Conservation (phyloP, 345 rosid species). For the Pistacia integerrima region DNA sequence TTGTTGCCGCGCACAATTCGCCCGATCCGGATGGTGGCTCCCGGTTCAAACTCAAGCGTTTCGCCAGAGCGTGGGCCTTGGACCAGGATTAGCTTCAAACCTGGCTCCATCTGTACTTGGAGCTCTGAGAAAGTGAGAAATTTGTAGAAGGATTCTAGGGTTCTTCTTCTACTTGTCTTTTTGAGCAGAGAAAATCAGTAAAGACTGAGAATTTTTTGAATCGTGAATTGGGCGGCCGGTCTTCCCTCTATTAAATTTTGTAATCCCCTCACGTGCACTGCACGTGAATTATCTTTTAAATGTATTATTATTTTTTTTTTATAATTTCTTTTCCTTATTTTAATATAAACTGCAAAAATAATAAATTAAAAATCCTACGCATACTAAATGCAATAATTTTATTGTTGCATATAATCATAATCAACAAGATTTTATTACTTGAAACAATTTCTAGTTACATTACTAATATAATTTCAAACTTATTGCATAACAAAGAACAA, state of each 20-base stretch:
- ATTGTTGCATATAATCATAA: too few species aligned
- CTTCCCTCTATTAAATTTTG: background rate
- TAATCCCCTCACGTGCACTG: background rate
- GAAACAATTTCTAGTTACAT: too few species aligned
- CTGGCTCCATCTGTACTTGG: constrained; percentile 31
- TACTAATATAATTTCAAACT: background rate
- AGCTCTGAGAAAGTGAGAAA: background rate
- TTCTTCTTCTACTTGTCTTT: too few species aligned
- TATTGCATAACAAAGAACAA: background rate
- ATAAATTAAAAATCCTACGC: too few species aligned
- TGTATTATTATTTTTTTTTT: too few species aligned
- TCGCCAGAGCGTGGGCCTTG: constrained; percentile 80
- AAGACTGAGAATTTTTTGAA: background rate
- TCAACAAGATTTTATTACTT: too few species aligned
- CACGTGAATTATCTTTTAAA: background rate
- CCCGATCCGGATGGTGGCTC: constrained; percentile 59
- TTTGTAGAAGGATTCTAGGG: too few species aligned
- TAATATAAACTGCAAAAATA: too few species aligned
- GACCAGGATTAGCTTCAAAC: constrained; percentile 48
- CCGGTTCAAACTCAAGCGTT: constrained; percentile 47
- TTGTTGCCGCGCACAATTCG: constrained; percentile 78
- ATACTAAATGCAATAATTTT: too few species aligned
- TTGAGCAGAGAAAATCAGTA: background rate
- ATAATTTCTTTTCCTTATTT: too few species aligned
- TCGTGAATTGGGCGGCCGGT: background rate